phyloP scores from a whole-genome alignment of 2,329 filamentous ascomycete genomes.

The Fusarium paranaense region DNA sequence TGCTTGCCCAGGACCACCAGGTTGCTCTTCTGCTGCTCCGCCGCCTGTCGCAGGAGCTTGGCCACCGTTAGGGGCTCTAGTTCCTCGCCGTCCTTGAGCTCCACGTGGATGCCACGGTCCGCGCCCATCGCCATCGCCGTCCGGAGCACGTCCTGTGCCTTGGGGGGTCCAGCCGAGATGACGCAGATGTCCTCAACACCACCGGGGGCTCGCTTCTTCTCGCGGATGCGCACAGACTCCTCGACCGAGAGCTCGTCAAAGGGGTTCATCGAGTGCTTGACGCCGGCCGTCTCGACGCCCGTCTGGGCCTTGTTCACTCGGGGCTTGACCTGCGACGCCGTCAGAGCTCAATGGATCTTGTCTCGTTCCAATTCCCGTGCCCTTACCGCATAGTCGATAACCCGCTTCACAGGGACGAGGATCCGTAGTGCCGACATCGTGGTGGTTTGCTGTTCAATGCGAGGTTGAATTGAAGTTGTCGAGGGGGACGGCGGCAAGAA shows the following conservation, averaged over 20 bases:
- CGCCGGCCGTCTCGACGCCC: slow-evolving; percentile 88
- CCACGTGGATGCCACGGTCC: slow-evolving; percentile 90
- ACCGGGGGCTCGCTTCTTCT: slow-evolving; percentile 78
- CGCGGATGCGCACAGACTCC: slow-evolving; percentile 93
- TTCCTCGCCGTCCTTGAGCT: slow-evolving; percentile 78
- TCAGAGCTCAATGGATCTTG: slow-evolving; percentile 17
- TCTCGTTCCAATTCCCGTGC: neutral
- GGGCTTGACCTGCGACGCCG: slow-evolving; percentile 68
- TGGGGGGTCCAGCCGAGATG: slow-evolving; percentile 87
- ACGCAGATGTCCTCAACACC: slow-evolving; percentile 93
- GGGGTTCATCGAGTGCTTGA: slow-evolving; percentile 99
- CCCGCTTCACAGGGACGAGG: slow-evolving; percentile 84
- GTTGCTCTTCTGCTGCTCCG: slow-evolving; percentile 87
- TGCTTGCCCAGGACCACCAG: slow-evolving; percentile 96
- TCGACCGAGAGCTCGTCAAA: slow-evolving; percentile 99
- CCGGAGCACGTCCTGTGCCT: slow-evolving; percentile 87
- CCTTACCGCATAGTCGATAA: slow-evolving; percentile 86
- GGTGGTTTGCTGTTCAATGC: slow-evolving; percentile 44
- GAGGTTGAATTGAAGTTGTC: slow-evolving; percentile 31
- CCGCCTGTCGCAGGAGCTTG: slow-evolving; percentile 85
- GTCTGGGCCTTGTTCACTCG: slow-evolving; percentile 80
- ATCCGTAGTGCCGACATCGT: slow-evolving; percentile 76
- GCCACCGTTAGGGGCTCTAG: slow-evolving; percentile 93
- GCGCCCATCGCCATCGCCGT: slow-evolving; percentile 99
- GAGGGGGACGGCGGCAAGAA: slow-evolving; percentile 25